Evolutionary conservation across 2,329 filamentous ascomycete species (phyloP).

Genomic region (Diaporthe sp.): DNA sequence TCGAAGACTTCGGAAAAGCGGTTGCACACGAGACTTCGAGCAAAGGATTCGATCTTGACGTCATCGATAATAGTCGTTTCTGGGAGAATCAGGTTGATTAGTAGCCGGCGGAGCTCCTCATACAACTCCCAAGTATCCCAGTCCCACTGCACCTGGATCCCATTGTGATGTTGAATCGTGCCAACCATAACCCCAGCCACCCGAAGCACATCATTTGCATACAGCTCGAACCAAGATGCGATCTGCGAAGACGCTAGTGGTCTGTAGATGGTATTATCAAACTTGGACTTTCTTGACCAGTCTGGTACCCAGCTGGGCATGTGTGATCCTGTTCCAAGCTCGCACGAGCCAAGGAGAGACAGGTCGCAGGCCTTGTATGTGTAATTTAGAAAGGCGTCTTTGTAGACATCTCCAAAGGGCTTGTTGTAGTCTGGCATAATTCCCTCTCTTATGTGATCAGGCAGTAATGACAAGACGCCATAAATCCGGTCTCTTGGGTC

Average conservation of each 20-base stretch:
- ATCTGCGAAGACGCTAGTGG: background rate
- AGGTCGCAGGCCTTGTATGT: too few relatives aligned
- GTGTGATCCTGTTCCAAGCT: background rate
- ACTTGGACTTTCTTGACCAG: background rate
- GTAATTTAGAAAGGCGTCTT: background rate
- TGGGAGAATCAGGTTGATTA: background rate
- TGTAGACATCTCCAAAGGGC: background rate
- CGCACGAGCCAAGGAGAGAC: background rate
- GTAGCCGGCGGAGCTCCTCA: background rate
- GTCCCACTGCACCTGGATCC: background rate
- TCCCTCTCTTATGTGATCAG: background rate
- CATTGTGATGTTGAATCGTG: background rate
- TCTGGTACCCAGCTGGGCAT: background rate
- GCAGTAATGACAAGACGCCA: background rate
- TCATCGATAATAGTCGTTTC: background rate
- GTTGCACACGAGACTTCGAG: background rate
- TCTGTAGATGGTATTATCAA: too few relatives aligned
- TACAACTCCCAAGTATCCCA: background rate
- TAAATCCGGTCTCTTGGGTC: background rate
- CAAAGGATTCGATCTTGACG: background rate
- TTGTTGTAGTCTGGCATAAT: background rate
- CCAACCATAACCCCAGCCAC: background rate
- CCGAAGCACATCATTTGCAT: background rate
- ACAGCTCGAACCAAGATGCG: background rate
- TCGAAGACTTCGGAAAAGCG: background rate